Conservation (phyloP, 2,329 filamentous ascomycete genomes). For the Claviceps quebecensis region DNA sequence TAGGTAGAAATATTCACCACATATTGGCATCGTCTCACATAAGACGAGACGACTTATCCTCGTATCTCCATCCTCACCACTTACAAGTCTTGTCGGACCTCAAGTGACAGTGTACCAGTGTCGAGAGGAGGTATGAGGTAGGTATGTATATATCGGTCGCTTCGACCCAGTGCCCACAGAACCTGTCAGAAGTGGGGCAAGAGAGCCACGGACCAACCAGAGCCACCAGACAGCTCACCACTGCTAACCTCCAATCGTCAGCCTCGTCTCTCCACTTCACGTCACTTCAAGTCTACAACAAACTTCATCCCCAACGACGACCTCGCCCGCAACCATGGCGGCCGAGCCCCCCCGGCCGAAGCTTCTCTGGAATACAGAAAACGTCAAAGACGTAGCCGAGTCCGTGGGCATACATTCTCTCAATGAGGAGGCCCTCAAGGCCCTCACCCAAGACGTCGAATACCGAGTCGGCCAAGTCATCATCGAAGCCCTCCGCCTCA, state of each 20-base stretch:
- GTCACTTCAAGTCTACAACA: background rate
- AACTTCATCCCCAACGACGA: background rate
- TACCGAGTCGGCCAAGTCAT: constrained; percentile 89
- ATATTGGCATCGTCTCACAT: too few species aligned
- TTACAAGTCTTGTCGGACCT: too few species aligned
- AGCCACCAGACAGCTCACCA: too few species aligned
- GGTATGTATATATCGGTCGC: too few species aligned
- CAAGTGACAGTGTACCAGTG: too few species aligned
- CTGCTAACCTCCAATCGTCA: background rate
- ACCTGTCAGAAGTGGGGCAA: too few species aligned
- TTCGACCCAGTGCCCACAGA: too few species aligned
- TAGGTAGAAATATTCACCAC: too few species aligned
- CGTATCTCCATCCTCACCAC: too few species aligned
- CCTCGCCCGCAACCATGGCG: constrained; percentile 17
- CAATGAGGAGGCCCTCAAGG: constrained; percentile 73
- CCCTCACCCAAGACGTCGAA: constrained; percentile 85
- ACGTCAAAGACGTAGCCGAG: constrained; percentile 89
- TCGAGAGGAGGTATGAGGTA: too few species aligned
- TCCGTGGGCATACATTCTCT: constrained; percentile 78
- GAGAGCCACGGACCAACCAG: too few species aligned
- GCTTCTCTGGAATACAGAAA: constrained; percentile 88
- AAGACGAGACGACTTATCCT: too few species aligned
- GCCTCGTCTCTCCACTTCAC: background rate
- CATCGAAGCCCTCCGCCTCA: constrained; percentile 87
- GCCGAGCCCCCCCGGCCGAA: constrained; percentile 32